Evolutionary conservation across 2,329 filamentous ascomycete species (phyloP).

Genomic region (Diplodia intermedia): DNA sequence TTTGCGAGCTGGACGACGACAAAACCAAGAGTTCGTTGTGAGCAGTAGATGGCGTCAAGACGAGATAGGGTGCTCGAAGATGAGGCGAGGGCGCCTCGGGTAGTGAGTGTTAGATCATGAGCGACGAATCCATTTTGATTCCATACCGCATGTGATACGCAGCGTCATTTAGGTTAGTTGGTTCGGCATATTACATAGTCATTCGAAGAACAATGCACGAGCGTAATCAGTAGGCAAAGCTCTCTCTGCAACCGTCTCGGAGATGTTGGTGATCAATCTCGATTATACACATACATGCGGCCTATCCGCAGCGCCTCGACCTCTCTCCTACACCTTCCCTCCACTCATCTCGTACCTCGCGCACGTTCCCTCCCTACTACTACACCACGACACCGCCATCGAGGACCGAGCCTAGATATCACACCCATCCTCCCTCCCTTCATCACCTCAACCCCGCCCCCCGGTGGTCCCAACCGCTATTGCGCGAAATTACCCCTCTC

Average conservation of each 20-base stretch:
- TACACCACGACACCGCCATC: not conserved
- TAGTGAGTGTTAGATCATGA: constrained; percentile 5
- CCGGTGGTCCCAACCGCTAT: not conserved
- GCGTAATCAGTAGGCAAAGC: constrained; percentile 3
- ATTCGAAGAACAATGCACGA: not conserved
- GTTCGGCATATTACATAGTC: constrained; percentile 1
- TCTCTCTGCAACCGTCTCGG: not conserved
- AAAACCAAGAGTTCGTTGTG: constrained; percentile 20
- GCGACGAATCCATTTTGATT: constrained; percentile 5
- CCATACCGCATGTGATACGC: constrained; percentile 4
- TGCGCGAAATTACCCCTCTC: not conserved
- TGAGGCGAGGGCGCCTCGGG: too few species aligned
- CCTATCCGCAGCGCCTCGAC: not conserved
- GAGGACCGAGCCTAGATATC: not conserved
- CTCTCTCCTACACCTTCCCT: not conserved
- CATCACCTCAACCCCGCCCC: not conserved
- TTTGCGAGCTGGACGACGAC: constrained; percentile 76
- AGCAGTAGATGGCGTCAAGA: too few species aligned
- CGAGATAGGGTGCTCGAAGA: too few species aligned
- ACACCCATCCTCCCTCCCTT: not conserved
- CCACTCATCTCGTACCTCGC: not conserved
- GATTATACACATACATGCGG: not conserved
- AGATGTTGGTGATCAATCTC: not conserved
- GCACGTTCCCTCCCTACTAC: not conserved
- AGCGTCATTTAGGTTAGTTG: not conserved